A percentile compares a stretch with the other conserved stretches of the same genome.
These are phyloP conservation scores for Tuber calosporum DNA, from an alignment of 495 filamentous ascomycete species.

Conservation along the genomic window DNA sequence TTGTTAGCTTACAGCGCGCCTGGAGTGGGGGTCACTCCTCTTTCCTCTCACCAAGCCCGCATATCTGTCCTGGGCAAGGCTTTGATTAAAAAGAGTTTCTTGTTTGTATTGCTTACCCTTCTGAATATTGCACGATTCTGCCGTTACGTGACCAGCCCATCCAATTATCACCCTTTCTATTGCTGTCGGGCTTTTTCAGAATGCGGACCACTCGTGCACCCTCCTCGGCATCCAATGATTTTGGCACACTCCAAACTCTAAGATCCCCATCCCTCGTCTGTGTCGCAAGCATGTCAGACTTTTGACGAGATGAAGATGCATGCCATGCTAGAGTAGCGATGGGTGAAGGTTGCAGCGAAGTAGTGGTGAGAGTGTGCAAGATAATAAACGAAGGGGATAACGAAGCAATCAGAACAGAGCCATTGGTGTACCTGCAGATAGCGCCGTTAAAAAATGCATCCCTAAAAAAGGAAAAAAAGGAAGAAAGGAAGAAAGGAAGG, in stretches of 20 bases:
- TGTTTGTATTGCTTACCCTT: slow-evolving; percentile 61
- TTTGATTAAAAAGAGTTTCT: background rate
- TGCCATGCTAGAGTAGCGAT: slow-evolving; percentile 93
- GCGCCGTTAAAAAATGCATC: slow-evolving; percentile 39
- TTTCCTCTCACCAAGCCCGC: background rate
- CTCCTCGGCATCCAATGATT: slow-evolving; percentile 65
- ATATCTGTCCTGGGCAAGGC: background rate
- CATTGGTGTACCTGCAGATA: slow-evolving; percentile 73
- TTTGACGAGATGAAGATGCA: slow-evolving; percentile 91
- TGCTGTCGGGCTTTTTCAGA: slow-evolving; percentile 70
- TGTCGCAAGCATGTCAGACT: slow-evolving; percentile 94
- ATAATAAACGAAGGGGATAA: slow-evolving; percentile 92
- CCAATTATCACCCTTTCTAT: slow-evolving; percentile 76
- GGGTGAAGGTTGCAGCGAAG: slow-evolving; percentile 69
- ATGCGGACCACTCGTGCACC: slow-evolving; percentile 79
- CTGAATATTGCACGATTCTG: slow-evolving; percentile 83
- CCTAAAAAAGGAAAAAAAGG: too few species aligned
- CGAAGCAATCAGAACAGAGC: slow-evolving; percentile 81
- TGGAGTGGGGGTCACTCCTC: slow-evolving; percentile 12
- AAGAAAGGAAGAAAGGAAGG: too few species aligned
- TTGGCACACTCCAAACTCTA: slow-evolving; percentile 93
- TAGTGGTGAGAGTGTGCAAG: slow-evolving; percentile 80
- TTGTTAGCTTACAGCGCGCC: slow-evolving; percentile 35
- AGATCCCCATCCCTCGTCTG: slow-evolving; percentile 89
- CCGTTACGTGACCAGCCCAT: slow-evolving; percentile 98